Evolutionary conservation across 163 green algal genomes (phyloP).

Genomic region (Chlorella variabilis): DNA sequence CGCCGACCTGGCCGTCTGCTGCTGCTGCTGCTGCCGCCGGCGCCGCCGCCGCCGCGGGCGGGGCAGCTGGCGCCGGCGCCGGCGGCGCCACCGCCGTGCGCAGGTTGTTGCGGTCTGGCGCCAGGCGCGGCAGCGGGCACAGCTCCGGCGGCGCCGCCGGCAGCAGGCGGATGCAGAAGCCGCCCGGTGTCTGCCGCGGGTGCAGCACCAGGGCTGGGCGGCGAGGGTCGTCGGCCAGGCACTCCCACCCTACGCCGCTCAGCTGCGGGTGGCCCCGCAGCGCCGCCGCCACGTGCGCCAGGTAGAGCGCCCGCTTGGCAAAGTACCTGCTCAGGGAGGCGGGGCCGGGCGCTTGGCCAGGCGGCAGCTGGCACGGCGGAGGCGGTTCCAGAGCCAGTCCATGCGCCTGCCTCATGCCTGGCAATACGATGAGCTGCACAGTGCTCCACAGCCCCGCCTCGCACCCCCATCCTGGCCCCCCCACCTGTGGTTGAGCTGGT

Average conservation of each 20-base stretch:
- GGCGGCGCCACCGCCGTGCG: slow-evolving; percentile 45
- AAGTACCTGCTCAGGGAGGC: slow-evolving; percentile 59
- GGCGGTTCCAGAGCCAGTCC: no score
- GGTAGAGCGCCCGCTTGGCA: slow-evolving; percentile 67
- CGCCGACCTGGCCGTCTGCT: not conserved
- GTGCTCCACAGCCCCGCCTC: not conserved
- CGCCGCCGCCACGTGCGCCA: slow-evolving; percentile 55
- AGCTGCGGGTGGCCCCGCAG: slow-evolving; percentile 45
- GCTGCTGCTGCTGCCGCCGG: not conserved
- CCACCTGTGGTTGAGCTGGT: slow-evolving; percentile 71
- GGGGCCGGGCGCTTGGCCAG: not conserved
- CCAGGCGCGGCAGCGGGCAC: slow-evolving; percentile 65
- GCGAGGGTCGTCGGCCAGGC: slow-evolving; percentile 43
- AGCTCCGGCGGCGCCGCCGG: slow-evolving; percentile 41
- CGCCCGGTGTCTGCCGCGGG: not conserved
- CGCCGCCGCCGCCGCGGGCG: not conserved
- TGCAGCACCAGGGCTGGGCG: slow-evolving; percentile 45
- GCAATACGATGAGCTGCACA: no score
- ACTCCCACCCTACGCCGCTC: slow-evolving; percentile 39
- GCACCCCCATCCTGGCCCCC: no score
- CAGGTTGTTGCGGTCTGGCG: slow-evolving; percentile 71
- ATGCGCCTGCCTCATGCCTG: no score
- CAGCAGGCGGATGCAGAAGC: slow-evolving; percentile 62
- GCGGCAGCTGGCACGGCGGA: not conserved
- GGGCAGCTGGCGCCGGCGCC: not conserved